Base-by-base conservation (phyloP, 2,329 filamentous ascomycete genomes). In the Talaromyces amestolkiae region DNA sequence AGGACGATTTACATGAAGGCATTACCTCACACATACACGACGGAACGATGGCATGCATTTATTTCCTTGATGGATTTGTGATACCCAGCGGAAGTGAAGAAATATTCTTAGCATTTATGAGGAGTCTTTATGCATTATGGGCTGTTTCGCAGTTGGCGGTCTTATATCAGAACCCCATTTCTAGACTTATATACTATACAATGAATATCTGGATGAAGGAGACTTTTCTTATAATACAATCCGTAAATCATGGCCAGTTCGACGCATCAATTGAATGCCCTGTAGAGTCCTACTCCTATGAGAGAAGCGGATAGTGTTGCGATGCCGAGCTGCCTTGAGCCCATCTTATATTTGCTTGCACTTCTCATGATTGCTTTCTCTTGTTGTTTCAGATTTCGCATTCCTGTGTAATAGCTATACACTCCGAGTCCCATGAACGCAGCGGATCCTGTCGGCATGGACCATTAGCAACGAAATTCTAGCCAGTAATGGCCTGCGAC, bases 351-450 rank as follows among this genome's bases (percentile, higher is more conserved):
- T 70, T 87, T 84, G 31, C 89, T 89, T 56, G 86, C 86, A 79
- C 89, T 91, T 73, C 85, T 82, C 66, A 92, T 78, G 68, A 93
- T 91, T 66, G 73, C 71, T 61, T 75, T 72, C 67, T 85, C 83
- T 75, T 91, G 89, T 71, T 84, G 82, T 71, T 87, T 84, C 35
- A 95, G 85, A 76, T 93, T 90, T 60, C 82, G 81, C 77, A 88
- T 89, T 65, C 91, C 91, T 3, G 89, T 91, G 67, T 87, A 82
- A 78, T 93, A 93, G 76, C 88, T 93, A 78, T 93, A 95, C 1
- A 84, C 87, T 3, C 88, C 91, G 17, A 94, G 85, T 1, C 89
- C 90, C 64, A 92, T 81, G 69, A 95, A 92, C 0, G 91, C 89
- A 45, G 87, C 84, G 72, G 90, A 89, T 53, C 91, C 91, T 93